These are phyloP conservation scores for Cercospora beticola DNA, from an alignment of 2,329 filamentous ascomycete genomes.

Conservation along the genomic window DNA sequence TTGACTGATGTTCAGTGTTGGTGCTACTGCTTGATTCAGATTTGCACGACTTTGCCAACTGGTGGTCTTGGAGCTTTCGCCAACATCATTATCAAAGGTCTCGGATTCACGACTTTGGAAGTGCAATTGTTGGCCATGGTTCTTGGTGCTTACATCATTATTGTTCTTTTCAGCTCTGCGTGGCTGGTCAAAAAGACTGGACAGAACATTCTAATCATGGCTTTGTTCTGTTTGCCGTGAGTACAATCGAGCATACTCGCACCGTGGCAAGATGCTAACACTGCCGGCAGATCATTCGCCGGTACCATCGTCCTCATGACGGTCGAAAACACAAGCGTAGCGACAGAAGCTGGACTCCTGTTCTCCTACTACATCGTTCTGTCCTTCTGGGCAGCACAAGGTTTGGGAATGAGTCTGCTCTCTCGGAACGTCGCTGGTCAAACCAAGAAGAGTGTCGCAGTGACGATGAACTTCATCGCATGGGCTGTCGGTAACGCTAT, in stretches of 20 bases:
- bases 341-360: conserved; percentile 65
- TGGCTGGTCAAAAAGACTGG: conserved; percentile 67
- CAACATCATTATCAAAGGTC: conserved; percentile 70
- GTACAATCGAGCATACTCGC: conserved; percentile 29
- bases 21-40: conserved; percentile 52
- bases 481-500: conserved; percentile 69
- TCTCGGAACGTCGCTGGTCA: conserved; percentile 67
- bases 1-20: conserved; percentile 63
- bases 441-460: conserved; percentile 68
- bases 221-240: conserved; percentile 64
- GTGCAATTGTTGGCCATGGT: conserved; percentile 76
- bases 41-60: conserved; percentile 72
- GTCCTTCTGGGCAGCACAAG: conserved; percentile 69
- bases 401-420: conserved; percentile 32
- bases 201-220: conserved; percentile 70
- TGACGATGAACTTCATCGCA: conserved; percentile 68
- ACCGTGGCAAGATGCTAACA: no score
- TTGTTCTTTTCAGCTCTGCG: conserved; percentile 64
- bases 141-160: conserved; percentile 70
- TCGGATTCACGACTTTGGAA: conserved; percentile 64
- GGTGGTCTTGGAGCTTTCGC: conserved; percentile 71
- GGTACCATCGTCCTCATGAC: conserved; percentile 73
- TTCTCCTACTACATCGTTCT: conserved; percentile 75
- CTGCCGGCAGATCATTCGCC: conserved; percentile 57
- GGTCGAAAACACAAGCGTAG: conserved; percentile 57